phyloP scores from a whole-genome alignment of 352 stramenopile species.

The Phytophthora melonis region DNA sequence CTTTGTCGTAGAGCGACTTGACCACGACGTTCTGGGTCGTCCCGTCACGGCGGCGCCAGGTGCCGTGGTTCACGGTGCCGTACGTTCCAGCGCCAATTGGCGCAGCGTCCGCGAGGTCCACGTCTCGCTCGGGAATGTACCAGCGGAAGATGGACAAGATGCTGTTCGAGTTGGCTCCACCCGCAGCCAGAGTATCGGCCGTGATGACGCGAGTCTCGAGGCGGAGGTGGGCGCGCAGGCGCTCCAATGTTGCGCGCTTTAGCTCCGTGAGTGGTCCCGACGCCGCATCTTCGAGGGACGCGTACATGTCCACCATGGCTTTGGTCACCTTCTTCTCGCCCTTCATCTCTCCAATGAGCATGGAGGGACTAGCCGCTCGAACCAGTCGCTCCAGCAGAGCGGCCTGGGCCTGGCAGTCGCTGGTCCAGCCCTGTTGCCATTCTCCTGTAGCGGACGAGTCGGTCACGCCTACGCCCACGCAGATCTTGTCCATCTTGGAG shows the following conservation, averaged over 20 bases:
- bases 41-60: constrained; percentile 5
- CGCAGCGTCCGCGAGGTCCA: not conserved
- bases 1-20: not conserved
- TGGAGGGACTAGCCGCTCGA: too few relatives aligned
- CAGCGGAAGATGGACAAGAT: constrained; percentile 12
- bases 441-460: not conserved
- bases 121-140: not conserved
- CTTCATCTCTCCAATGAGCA: too few relatives aligned
- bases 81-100: too few relatives aligned
- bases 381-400: too few relatives aligned
- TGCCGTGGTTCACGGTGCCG: not conserved
- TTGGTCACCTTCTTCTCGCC: constrained; percentile 1
- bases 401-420: too few relatives aligned
- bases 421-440: not conserved
- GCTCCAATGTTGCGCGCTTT: constrained; percentile 12
- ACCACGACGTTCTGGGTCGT: constrained; percentile 29
- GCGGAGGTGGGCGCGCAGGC: not conserved
- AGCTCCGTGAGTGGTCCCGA: not conserved
- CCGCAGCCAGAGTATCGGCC: not conserved
- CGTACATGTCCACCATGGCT: constrained; percentile 15
- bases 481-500: not conserved
- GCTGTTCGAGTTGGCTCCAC: not conserved
- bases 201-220: constrained; percentile 8
- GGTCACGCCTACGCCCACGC: not conserved
- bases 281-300: not conserved